Evolutionary conservation across 164 flowering plant species (phyloP).

Genomic region (Akebia trifoliata): DNA sequence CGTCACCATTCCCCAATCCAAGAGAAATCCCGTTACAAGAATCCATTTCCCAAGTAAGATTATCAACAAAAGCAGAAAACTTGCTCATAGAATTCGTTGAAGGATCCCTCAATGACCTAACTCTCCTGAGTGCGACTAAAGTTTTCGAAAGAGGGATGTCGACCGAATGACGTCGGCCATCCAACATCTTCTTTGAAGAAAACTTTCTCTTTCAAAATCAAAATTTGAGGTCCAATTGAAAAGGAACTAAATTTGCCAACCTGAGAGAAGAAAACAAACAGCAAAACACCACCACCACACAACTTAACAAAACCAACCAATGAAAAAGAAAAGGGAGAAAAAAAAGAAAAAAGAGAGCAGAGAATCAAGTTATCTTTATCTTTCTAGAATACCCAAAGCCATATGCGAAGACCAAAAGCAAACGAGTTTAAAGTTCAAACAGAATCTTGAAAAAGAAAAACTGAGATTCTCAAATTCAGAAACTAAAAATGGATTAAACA

Average conservation of each 20-base stretch:
- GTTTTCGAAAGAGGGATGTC: constrained; percentile 83
- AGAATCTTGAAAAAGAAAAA: not conserved
- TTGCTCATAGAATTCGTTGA: constrained; percentile 76
- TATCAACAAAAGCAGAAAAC: constrained; percentile 46
- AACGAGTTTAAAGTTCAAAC: not conserved
- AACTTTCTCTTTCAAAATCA: not conserved
- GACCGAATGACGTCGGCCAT: constrained; percentile 75
- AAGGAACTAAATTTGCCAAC: constrained; percentile 8
- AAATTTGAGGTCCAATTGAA: constrained; percentile 11
- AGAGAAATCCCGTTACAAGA: constrained; percentile 52
- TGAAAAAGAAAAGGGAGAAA: not conserved
- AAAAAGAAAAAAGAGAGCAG: not conserved
- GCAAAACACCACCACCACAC: not conserved
- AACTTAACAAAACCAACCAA: not conserved
- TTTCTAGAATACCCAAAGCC: not conserved
- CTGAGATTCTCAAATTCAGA: not conserved
- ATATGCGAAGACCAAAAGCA: not conserved
- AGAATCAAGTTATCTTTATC: not conserved
- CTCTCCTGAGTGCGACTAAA: constrained; percentile 76
- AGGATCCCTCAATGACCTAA: constrained; percentile 89
- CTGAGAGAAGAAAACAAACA: constrained; percentile 7
- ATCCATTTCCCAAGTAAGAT: constrained; percentile 67
- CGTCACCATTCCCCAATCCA: constrained; percentile 29
- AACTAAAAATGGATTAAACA: not conserved
- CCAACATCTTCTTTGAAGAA: constrained; percentile 30